Percentiles rank a stretch among this genome's conserved stretches.
Evolutionary conservation across 805 yeast genomes (phyloP).

Genomic region (Grigorovia jiainica): DNA sequence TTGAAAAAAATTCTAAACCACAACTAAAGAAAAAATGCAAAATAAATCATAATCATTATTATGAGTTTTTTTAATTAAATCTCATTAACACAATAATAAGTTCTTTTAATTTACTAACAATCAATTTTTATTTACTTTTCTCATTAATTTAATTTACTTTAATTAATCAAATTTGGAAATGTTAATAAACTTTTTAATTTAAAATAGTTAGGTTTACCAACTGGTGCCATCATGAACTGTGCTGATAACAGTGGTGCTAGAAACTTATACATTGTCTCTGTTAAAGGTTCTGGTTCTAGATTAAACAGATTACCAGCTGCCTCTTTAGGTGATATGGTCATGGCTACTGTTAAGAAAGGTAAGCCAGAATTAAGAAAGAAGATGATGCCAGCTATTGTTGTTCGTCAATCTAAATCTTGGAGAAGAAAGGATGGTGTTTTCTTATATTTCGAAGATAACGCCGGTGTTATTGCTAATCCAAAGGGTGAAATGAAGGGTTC

Average conservation of each 20-base stretch:
- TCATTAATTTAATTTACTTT: too few relatives aligned
- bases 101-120: slow-evolving; percentile 2
- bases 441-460: slow-evolving; percentile 99
- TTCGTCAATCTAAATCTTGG: slow-evolving; percentile 99
- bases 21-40: too few relatives aligned
- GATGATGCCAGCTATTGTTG: slow-evolving; percentile 99
- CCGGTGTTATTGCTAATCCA: slow-evolving; percentile 99
- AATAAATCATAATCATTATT: too few relatives aligned
- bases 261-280: slow-evolving; percentile 97
- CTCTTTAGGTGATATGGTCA: slow-evolving; percentile 99
- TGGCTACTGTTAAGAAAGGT: slow-evolving; percentile 99
- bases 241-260: slow-evolving; percentile 99
- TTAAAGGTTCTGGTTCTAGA: slow-evolving; percentile 99
- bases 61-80: too few relatives aligned
- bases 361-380: slow-evolving; percentile 99
- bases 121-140: neutral
- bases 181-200: slow-evolving; percentile 4
- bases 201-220: slow-evolving; percentile 92
- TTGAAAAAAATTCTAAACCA: neutral
- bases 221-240: slow-evolving; percentile 99
- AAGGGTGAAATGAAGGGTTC: slow-evolving; percentile 99
- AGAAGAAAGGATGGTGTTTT: slow-evolving; percentile 99
- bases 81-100: neutral
- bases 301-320: slow-evolving; percentile 99
- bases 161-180: too few relatives aligned